Evolutionary conservation across 352 stramenopile species (phyloP), one percentile per base, ranked within the genome.

Genomic region (Phytophthora europaea): DNA sequence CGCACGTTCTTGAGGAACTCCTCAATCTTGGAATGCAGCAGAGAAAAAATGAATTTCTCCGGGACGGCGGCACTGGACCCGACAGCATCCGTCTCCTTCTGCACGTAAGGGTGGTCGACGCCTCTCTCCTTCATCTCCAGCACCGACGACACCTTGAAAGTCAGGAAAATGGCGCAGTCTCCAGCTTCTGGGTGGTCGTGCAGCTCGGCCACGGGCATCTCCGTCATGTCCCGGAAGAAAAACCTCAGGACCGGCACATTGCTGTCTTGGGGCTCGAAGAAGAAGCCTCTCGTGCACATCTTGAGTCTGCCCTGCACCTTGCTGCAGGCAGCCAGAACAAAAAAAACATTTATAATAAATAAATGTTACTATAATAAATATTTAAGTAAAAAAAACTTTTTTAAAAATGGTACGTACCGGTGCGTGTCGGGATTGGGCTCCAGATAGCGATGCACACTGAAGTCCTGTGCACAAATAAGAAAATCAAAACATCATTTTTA

Each of bases 181-280:
- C 60, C 61, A 7, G 66, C 72, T 52, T 84, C 66, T 12, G 72
- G 58, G 47, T 80, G 66, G 38, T 88, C 74, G 70, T 90, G 83
- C 23, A 91, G 63, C 61, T 94, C 87, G 6, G 83, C 85, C 2
- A 83, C 66, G 4, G 88, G 88, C 61, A 83, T 72, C 16, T 90
- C 67, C 16, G 78, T 65, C 86, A 98, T 97, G 51, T 93, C 82
- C 18, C 88, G 83, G 76, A 97, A 98, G 28, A 93, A 85, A 66
- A 98, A 97, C 48, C 94, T 92, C 55, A 97, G 66, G 48, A 98
- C 86, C 31, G 93, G 82, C 43, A 89, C 54, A 48, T 86, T 88
- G 31, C 88, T 72, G 74, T 98, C 94, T 64, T 94, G 85, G 12
- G 94, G 94, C 80, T 97, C 94, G 62, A 98, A 98, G 63, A 98